Evolutionary conservation across 495 filamentous ascomycete genomes (phyloP), one percentile per base, ranked within the genome.

Genomic region (Trichoderma orchidacearum): DNA sequence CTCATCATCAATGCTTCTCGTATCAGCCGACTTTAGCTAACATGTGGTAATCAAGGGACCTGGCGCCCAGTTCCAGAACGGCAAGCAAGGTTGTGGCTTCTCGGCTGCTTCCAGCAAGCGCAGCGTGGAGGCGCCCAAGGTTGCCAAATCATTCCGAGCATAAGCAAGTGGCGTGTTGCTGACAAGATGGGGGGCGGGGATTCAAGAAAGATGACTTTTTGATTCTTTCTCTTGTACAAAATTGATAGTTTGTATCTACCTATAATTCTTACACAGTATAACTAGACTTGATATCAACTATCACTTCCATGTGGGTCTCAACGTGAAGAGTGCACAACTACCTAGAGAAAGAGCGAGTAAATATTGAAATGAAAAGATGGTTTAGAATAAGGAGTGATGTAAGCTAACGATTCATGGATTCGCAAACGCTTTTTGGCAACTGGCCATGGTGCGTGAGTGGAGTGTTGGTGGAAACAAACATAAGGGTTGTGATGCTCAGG

Each of bases 81-180:
- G 71, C 35, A 77, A 77, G 65, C 65, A 68, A 11, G 73, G 74
- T 21, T 77, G 74, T 58, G 74, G 74, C 8, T 77, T 77, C 59
- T 27, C 21, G 18, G 41, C 41, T 13, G 0, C 5, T 13, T 3
- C 61, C 61, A n/a, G n/a, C n/a, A 48, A 48, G 41, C 41, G 41
- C 9, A 48, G 41, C 21, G 18, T 48, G 11, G 21, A 9, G 18
- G 18, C 7, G 7, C 15, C 41, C 27, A 18, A 23, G 9, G 15
- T 48, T 27, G 41, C 41, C 41, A 18, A 23, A 15, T 9, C 21
- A 15, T 48, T 48, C 41, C 18, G 21, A 3, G 41, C 41, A 25
- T 48, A 48, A 48, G 15, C 15, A 3, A 25, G 11, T 48, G 38
- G n/a, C 8, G 38, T 11, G 41, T 18, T 48, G 41, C 3, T 48